Conservation (phyloP, 1,139 yeast species). For the Yamadazyma membranifaciens region DNA sequence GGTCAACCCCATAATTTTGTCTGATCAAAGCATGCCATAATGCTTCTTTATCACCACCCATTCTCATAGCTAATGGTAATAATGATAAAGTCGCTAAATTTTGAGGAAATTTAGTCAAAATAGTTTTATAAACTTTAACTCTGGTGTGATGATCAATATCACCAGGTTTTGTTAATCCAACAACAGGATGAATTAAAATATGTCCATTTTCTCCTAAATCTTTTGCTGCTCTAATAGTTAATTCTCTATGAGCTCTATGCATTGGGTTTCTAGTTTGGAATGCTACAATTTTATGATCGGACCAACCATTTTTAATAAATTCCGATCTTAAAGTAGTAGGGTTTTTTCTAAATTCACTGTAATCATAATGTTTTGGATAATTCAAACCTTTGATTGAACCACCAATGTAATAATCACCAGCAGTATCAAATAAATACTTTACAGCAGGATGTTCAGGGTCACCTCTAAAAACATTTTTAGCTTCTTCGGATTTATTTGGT, state of each 20-base stretch:
- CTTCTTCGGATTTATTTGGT: constrained; percentile 80
- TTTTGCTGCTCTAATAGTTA: constrained; percentile 89
- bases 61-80: constrained; percentile 95
- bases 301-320: constrained; percentile 79
- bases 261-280: constrained; percentile 98
- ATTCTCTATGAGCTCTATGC: constrained; percentile 97
- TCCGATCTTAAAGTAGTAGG: constrained; percentile 89
- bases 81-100: constrained; percentile 90
- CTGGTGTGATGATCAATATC: constrained; percentile 97
- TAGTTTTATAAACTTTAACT: constrained; percentile 91
- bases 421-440: constrained; percentile 66
- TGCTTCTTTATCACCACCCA: constrained; percentile 99
- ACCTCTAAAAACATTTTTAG: constrained; percentile 86
- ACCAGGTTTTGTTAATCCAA: constrained; percentile 95
- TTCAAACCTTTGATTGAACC: constrained; percentile 83
- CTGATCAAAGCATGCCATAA: constrained; percentile 98
- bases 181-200: constrained; percentile 93
- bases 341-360: constrained; percentile 81
- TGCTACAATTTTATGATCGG: constrained; percentile 74
- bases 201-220: constrained; percentile 52
- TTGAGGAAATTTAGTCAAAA: constrained; percentile 87
- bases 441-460: constrained; percentile 97
- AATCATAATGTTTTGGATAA: constrained; percentile 88
- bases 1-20: constrained; percentile 95
- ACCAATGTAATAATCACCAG: constrained; percentile 85